phyloP scores from a whole-genome alignment of 1,284 basidiomycete genomes.

The Coniferiporia weirii region DNA sequence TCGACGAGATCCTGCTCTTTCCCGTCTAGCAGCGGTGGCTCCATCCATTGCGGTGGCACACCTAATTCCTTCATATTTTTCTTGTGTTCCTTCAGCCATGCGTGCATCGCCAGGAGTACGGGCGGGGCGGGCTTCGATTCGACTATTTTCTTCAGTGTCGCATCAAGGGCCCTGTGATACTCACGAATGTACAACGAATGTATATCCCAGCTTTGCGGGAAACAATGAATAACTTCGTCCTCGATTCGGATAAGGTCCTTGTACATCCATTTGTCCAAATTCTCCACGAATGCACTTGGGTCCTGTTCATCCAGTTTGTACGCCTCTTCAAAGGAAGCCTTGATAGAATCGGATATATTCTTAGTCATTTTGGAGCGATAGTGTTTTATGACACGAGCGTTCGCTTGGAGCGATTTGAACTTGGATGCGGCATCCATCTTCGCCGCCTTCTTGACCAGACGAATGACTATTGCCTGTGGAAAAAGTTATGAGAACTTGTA shows the following conservation, averaged over 20 bases:
- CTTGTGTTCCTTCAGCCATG: constrained; percentile 95
- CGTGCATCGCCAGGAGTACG: constrained; percentile 80
- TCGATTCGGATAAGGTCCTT: constrained; percentile 91
- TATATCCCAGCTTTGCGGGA: constrained; percentile 90
- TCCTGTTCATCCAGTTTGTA: constrained; percentile 61
- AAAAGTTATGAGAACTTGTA: background rate
- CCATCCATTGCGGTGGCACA: constrained; percentile 75
- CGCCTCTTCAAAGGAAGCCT: constrained; percentile 66
- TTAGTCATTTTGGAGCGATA: constrained; percentile 90
- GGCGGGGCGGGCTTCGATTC: constrained; percentile 81
- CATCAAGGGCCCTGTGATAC: constrained; percentile 89
- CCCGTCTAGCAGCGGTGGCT: constrained; percentile 88
- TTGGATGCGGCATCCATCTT: constrained; percentile 86
- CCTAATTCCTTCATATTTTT: constrained; percentile 92
- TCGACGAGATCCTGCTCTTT: constrained; percentile 93
- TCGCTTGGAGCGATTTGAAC: constrained; percentile 88
- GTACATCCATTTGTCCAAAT: constrained; percentile 82
- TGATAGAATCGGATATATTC: constrained; percentile 75
- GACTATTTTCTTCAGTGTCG: constrained; percentile 68
- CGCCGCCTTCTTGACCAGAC: constrained; percentile 89
- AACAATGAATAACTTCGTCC: constrained; percentile 82
- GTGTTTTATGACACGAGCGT: constrained; percentile 92
- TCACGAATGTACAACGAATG: constrained; percentile 81
- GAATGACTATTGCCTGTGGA: constrained; percentile 80
- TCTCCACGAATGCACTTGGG: constrained; percentile 71